Base-by-base conservation (phyloP, 306 rosid species). In the Vigna hirtella region DNA sequence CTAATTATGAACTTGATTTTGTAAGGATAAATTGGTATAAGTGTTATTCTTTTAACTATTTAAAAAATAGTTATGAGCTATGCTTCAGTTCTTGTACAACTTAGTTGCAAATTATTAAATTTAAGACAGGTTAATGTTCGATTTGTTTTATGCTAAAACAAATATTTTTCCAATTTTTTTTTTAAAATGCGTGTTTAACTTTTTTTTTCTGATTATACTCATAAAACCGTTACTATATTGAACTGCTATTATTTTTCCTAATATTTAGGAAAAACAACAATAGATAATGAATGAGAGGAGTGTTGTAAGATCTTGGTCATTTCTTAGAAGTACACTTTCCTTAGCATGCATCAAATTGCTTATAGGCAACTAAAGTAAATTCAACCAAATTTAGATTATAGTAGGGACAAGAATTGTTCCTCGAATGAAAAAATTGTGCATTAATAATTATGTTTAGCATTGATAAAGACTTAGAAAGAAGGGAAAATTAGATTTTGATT, bases 381-480 rank as follows among this genome's bases (percentile, higher is more conserved):
- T 56, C 11, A 30, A 30, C 30, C 42, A 4, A 28, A 59, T 30
- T 26, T 24, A 58, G 65, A 58, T 57, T 30, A 26, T 59, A 28
- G 3, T 14, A 28, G 20, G 22, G 42, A 61, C 43, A 61, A 61
- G 43, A 30, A 61, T 61, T 30, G 67, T 61, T 20, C 67, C 2
- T 30, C 42, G 4, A 28, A 58, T 13, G 32, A 28, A 28, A 58
- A 24, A 58, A 56, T 10, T 22, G 66, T 5, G 15, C 22, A 61
- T 61, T 15, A 1, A 61, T 61, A 61, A 61, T 32, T 61, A 61
- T 30, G 67, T 61, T 61, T 16, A 59, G 2, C 66, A 28, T 59
- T 59, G 18, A 59, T 59, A 28, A 59, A 59, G 66, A 59, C 66
- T 59, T 59, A 61, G 34, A 32, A 32, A 61, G 45, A 61, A 61